phyloP scores from a whole-genome alignment of 169 alveolate genomes.

The Plasmodium inui region DNA sequence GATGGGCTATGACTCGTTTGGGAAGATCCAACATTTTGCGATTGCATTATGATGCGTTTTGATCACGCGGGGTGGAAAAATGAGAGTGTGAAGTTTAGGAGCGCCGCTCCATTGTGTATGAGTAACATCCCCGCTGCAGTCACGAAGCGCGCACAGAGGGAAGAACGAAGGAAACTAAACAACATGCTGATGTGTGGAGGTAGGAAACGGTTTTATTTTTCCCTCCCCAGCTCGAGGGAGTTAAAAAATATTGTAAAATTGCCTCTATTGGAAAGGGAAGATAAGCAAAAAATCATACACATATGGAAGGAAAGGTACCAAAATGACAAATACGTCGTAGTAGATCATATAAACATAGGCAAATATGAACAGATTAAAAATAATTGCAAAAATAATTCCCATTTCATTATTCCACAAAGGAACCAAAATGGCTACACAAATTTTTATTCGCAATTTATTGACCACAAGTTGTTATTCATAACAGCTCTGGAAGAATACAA shows the following conservation, averaged over 20 bases:
- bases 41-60: too few relatives aligned
- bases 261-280: slow-evolving; percentile 36
- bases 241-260: slow-evolving; percentile 58
- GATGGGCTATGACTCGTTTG: background rate
- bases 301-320: slow-evolving; percentile 63
- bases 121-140: background rate
- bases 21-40: background rate
- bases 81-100: background rate
- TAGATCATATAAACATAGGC: slow-evolving; percentile 32
- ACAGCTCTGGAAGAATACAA: slow-evolving; percentile 41
- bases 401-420: slow-evolving; percentile 58
- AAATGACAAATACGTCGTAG: slow-evolving; percentile 47
- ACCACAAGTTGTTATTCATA: slow-evolving; percentile 30
- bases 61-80: background rate
- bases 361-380: slow-evolving; percentile 65
- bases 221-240: slow-evolving; percentile 52
- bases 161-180: background rate
- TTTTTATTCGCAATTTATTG: slow-evolving; percentile 52
- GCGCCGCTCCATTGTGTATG: background rate
- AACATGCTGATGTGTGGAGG: slow-evolving; percentile 11
- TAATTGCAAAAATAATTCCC: slow-evolving; percentile 59
- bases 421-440: slow-evolving; percentile 69
- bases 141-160: background rate
- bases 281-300: slow-evolving; percentile 42
- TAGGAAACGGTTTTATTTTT: slow-evolving; percentile 48